Evolutionary conservation across 192 early-diverging fungal species (phyloP).

Genomic region (Linnemannia schmuckeri): DNA sequence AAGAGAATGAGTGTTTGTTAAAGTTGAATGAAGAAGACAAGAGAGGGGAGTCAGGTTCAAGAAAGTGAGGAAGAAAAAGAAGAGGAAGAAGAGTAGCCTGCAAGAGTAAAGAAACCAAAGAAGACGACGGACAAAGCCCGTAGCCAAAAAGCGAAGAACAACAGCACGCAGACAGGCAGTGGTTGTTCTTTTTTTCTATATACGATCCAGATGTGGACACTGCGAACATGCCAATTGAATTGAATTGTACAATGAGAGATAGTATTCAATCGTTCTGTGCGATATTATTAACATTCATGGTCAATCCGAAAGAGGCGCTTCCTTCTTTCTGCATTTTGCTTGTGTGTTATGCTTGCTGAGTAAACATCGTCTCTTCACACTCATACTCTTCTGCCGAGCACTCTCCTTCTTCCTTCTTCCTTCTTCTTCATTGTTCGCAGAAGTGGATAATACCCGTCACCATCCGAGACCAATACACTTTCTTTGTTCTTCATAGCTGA

Average conservation of each 20-base stretch:
- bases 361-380: not conserved
- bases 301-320: not conserved
- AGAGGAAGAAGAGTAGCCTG: not conserved
- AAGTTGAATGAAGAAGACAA: not conserved
- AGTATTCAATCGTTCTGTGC: not conserved
- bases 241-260: not conserved
- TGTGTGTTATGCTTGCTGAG: not conserved
- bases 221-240: not conserved
- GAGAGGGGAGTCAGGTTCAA: not conserved
- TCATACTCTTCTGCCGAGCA: too few species aligned
- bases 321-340: not conserved
- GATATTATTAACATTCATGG: not conserved
- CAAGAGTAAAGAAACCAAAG: not conserved
- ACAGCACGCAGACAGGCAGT: not conserved
- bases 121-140: not conserved
- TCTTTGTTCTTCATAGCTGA: too few species aligned
- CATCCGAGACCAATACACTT: too few species aligned
- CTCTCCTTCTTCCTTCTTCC: too few species aligned
- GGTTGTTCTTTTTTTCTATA: not conserved
- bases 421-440: too few species aligned
- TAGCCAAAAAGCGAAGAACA: not conserved
- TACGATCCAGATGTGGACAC: constrained; percentile 1
- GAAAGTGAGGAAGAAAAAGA: not conserved
- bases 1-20: not conserved
- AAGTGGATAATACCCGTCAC: too few species aligned